phyloP scores from a whole-genome alignment of 1,284 basidiomycete genomes.

The Ceratobasidium sp. region DNA sequence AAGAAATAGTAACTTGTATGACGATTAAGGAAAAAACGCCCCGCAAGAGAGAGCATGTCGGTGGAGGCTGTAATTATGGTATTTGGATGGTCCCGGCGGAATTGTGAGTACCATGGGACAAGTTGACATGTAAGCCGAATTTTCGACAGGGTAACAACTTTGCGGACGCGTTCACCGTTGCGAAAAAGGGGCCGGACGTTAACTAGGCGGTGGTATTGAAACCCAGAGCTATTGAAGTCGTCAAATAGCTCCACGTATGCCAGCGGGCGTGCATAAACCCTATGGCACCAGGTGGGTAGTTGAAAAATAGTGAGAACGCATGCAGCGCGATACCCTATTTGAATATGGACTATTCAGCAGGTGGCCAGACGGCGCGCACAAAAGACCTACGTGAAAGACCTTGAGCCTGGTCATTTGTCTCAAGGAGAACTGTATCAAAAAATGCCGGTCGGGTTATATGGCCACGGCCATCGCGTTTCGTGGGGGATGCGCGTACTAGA shows the following conservation, averaged over 20 bases:
- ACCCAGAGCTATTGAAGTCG: background rate
- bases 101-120: background rate
- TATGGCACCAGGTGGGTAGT: background rate
- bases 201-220: background rate
- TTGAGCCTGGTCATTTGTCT: background rate
- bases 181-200: background rate
- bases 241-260: conserved; percentile 3
- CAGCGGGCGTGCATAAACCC: background rate
- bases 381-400: background rate
- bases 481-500: background rate
- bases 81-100: background rate
- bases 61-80: background rate
- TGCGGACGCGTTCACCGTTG: background rate
- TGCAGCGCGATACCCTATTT: background rate
- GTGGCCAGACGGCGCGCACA: too few species aligned
- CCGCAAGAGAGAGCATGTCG: background rate
- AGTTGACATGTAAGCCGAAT: background rate
- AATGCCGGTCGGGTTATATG: background rate
- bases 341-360: too few species aligned
- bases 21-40: conserved; percentile 5
- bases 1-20: conserved; percentile 7
- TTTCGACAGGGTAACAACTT: background rate
- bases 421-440: conserved; percentile 7
- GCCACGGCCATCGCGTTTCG: background rate
- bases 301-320: background rate